Base-by-base conservation (phyloP, 2,329 filamentous ascomycete species). In the Clonostachys rosea region DNA sequence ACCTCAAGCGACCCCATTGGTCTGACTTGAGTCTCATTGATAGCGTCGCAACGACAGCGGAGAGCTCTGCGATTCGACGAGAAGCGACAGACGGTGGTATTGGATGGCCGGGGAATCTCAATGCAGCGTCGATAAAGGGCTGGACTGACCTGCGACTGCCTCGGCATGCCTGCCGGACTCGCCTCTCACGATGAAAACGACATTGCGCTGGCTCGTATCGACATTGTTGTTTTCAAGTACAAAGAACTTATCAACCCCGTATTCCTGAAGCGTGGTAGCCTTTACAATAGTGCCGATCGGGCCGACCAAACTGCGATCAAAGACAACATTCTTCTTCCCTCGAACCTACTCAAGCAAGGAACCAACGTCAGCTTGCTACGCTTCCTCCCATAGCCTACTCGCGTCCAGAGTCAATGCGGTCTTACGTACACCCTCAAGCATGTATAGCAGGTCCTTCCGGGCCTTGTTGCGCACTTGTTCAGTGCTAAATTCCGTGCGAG, bases 211-310 rank as follows among this genome's bases (percentile, higher is more conserved):
- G 60, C 87, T 95, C 16, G 90, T 88, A 68, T 97, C 92, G 66
- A 91, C 86, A 69, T 99, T 97, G 61, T 87, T 83, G 69, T 96
- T 97, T 68, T 99, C 94, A 42, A 99, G 76, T 61, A 96, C 87
- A 74, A 97, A 99, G 56, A 96, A 89, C 67, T 95, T 95, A 68
- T 97, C 91, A 56, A 99, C 91, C 33, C 95, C 95, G 71, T 97
- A 96, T 61, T 99, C 94, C 63, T 97, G 90, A 14, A 96, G 79
- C 10, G 89, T 92, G 18, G 92, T 92, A 61, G 96, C 95, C 66
- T 96, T 96, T 70, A 95, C 90, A 56, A 99, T 86, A 50, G 92
- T 79, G 50, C 91, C 90, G 56, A 99, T 80, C 33, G 91, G 89
- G 20, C 92, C 94, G 56, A 92, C 91, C 57, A 99, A 78, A 58